phyloP scores from a whole-genome alignment of 768 basidiomycete species.

The Tylopilus balloui region DNA sequence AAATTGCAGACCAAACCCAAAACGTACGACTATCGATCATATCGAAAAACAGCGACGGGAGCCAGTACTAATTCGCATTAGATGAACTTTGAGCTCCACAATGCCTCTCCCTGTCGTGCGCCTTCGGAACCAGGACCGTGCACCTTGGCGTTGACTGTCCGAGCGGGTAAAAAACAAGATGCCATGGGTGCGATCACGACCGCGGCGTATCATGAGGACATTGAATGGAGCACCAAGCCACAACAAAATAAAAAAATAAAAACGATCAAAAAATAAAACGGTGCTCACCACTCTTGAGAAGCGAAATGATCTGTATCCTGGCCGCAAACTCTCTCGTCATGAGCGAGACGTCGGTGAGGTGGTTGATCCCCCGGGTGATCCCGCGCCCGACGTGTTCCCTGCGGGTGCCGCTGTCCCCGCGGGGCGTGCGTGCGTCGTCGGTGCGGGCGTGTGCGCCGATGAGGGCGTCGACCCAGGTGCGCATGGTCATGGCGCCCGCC shows the following conservation, averaged over 20 bases:
- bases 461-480: conserved; percentile 50
- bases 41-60: too few relatives aligned
- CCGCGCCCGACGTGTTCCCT: conserved; percentile 45
- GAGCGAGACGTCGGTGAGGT: conserved; percentile 44
- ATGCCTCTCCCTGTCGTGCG: conserved; percentile 46
- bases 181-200: conserved; percentile 1
- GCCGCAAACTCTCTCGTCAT: conserved; percentile 53
- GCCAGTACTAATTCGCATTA: conserved; percentile 15
- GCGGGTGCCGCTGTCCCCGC: conserved; percentile 14
- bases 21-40: not conserved
- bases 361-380: conserved; percentile 48
- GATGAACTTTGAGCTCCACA: conserved; percentile 52
- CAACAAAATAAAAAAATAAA: too few relatives aligned
- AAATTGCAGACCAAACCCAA: not conserved
- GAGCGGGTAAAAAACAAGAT: not conserved
- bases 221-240: not conserved
- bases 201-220: conserved; percentile 1
- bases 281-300: conserved; percentile 45
- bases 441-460: conserved; percentile 38
- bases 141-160: conserved; percentile 43
- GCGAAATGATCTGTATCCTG: conserved; percentile 51
- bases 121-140: conserved; percentile 46
- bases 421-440: not conserved
- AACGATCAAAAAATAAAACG: not conserved
- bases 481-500: conserved; percentile 53